Evolutionary conservation across 2,329 filamentous ascomycete genomes (phyloP).

Genomic region (Teratosphaeria pseudoeucalypti): DNA sequence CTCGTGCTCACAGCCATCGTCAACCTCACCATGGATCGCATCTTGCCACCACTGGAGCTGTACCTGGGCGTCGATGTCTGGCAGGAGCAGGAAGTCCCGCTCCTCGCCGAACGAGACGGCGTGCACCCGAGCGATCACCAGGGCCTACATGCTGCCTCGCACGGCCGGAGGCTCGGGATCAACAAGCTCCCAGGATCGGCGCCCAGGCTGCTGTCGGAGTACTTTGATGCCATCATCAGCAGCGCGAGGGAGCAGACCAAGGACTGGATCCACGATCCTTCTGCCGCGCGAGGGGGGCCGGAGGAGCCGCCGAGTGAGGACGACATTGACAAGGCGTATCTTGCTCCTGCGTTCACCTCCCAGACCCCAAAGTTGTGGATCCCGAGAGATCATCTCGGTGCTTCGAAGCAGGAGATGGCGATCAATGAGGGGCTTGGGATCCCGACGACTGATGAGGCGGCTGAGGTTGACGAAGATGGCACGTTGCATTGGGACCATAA

Average conservation of each 20-base stretch:
- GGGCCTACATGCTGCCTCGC: constrained; percentile 21
- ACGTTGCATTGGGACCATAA: constrained; percentile 35
- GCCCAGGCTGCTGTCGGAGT: constrained; percentile 15
- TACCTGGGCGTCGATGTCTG: constrained; percentile 24
- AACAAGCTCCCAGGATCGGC: constrained; percentile 14
- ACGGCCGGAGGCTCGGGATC: constrained; percentile 21
- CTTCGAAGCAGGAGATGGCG: constrained; percentile 32
- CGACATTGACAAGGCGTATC: constrained; percentile 30
- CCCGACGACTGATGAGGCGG: constrained; percentile 35
- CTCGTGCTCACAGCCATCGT: constrained; percentile 27
- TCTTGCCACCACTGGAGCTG: constrained; percentile 21
- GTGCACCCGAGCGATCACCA: constrained; percentile 17
- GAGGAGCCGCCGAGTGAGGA: constrained; percentile 16
- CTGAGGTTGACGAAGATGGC: constrained; percentile 35
- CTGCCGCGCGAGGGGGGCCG: constrained; percentile 7
- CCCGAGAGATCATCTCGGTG: constrained; percentile 33
- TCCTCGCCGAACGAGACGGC: constrained; percentile 21
- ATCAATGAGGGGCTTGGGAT: constrained; percentile 31
- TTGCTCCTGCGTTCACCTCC: constrained; percentile 34
- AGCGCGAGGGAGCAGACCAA: constrained; percentile 12
- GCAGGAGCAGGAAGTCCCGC: constrained; percentile 19
- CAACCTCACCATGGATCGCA: constrained; percentile 21
- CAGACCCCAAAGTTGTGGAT: constrained; percentile 38
- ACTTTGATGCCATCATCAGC: constrained; percentile 22
- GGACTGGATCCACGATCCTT: constrained; percentile 13